Base-by-base conservation (phyloP, 2,329 filamentous ascomycete genomes). In the Zymoseptoria crescenta region DNA sequence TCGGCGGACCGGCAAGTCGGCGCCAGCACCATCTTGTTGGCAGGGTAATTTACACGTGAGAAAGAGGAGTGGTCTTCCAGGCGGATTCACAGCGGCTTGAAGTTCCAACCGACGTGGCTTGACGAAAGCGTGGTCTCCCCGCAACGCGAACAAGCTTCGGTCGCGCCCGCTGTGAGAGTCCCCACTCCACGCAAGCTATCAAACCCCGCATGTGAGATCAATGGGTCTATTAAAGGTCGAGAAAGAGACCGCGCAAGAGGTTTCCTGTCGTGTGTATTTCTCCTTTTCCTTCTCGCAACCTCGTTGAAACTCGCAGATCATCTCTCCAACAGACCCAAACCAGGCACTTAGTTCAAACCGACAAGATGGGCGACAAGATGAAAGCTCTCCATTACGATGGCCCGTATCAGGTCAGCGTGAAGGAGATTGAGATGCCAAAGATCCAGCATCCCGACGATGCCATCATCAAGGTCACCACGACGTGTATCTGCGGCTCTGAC, bases 401-500 rank as follows among this genome's bases (percentile, higher is more conserved):
- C 1, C 81, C 83, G 0, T 83, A 81, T 73, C 79, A 81, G 70
- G 61, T 52, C n/a, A 80, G 80, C n/a, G 80, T 87, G 54, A 80
- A 84, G 65, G 81, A 87, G 24, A 79, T 85, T 7, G 78, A 81
- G 27, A 68, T 77, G 52, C 85, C 85, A 0, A 80, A 78, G 67
- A 75, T 88, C 21, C 74, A 85, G 68, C 84, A 86, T 71, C 83
- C 84, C 4, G 83, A 87, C 72, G 84, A 87, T 74, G 78, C 80
- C 35, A 83, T 86, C 60, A 81, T 87, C 70, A 86, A 85, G 66
- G 81, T 87, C 41, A 86, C 84, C 0, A 87, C 83, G 6, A 80
- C 83, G 55, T 76, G 80, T 74, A 72, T 65, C 63, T 72, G 70
- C 52, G 68, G 67, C n/a, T 62, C 57, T 4, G 62, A 67, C 48